These are phyloP conservation scores for Malassezia japonica DNA, from an alignment of 1,284 basidiomycete genomes.

Conservation along the genomic window DNA sequence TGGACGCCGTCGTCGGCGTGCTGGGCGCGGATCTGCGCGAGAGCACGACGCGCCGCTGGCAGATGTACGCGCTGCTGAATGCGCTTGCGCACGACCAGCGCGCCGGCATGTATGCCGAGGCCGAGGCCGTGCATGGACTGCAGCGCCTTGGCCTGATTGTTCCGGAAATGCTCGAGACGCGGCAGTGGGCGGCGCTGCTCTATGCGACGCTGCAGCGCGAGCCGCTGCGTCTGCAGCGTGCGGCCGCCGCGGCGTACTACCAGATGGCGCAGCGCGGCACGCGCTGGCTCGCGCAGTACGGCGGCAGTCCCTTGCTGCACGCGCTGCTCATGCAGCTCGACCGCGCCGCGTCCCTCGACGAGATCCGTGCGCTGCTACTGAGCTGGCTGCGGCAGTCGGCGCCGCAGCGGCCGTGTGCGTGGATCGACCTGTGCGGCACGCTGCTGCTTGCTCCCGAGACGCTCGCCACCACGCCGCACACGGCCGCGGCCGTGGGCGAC, in stretches of 20 bases:
- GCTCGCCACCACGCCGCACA: background rate
- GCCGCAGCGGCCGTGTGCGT: constrained; percentile 80
- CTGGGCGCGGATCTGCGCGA: constrained; percentile 93
- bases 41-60: constrained; percentile 62
- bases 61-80: constrained; percentile 74
- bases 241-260: constrained; percentile 88
- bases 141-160: constrained; percentile 96
- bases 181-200: constrained; percentile 32
- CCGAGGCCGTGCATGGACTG: constrained; percentile 83
- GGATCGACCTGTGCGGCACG: constrained; percentile 81
- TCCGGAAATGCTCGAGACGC: constrained; percentile 56
- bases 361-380: constrained; percentile 82
- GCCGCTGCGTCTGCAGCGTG: constrained; percentile 68
- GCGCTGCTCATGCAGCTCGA: constrained; percentile 91
- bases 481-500: background rate
- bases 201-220: constrained; percentile 47
- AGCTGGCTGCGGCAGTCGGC: constrained; percentile 94
- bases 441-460: constrained; percentile 6
- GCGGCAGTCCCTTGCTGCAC: constrained; percentile 85
- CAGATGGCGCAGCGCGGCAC: constrained; percentile 96
- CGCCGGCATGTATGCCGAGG: constrained; percentile 58
- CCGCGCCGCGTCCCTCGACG: constrained; percentile 84
- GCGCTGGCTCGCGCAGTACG: constrained; percentile 76
- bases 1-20: constrained; percentile 84
- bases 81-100: constrained; percentile 74